These are phyloP conservation scores for Eucalyptus cloeziana DNA, from an alignment of 345 rosid genomes.

Conservation along the genomic window DNA sequence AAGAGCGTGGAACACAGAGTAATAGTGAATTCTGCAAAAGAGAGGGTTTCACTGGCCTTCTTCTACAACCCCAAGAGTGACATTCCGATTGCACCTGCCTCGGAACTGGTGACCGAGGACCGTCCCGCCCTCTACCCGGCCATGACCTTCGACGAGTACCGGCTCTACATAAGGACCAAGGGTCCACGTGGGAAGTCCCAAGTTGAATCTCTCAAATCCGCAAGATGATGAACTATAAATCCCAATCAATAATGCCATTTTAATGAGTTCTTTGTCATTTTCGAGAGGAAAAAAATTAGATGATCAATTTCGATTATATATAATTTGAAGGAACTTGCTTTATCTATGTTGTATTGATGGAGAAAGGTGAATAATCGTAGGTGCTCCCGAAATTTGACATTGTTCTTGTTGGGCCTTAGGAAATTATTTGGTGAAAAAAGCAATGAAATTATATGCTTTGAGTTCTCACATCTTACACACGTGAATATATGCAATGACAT, in stretches of 20 bases:
- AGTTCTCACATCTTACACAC: neutral
- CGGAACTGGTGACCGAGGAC: constrained; percentile 46
- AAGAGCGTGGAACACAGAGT: constrained; percentile 94
- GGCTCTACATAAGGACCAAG: constrained; percentile 67
- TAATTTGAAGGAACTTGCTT: neutral
- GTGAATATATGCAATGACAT: neutral
- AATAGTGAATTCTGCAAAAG: constrained; percentile 54
- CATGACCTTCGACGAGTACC: constrained; percentile 83
- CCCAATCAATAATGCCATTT: neutral
- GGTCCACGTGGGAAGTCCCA: constrained; percentile 92
- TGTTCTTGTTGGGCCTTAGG: neutral
- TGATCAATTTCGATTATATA: neutral
- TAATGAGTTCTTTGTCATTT: neutral
- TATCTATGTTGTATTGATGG: neutral
- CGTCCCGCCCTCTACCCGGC: constrained; percentile 58
- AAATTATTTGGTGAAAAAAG: neutral
- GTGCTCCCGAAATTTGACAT: neutral
- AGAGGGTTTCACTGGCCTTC: constrained; percentile 77
- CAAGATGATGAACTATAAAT: neutral
- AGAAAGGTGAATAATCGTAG: neutral
- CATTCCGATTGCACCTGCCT: constrained; percentile 51
- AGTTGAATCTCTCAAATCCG: constrained; percentile 54
- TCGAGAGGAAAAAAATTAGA: neutral
- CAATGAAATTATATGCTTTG: neutral
- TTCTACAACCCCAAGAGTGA: constrained; percentile 94